Evolutionary conservation across 306 rosid genomes (phyloP), one percentile per base, ranked within the genome.

Genomic region (Adenanthera pavonina): DNA sequence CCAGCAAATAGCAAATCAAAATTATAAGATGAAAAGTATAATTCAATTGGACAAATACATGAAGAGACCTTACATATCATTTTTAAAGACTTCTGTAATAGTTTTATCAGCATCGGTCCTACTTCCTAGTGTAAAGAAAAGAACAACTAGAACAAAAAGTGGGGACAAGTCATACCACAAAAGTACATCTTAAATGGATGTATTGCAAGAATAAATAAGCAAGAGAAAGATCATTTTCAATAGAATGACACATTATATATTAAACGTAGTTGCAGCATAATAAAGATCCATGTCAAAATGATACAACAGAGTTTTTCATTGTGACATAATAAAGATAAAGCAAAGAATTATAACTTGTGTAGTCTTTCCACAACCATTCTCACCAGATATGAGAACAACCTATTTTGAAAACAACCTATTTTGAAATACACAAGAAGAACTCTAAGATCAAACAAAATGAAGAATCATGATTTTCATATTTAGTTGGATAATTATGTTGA

Each of bases 351-450:
- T 86, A 88, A 96, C 99, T 98, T 96, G 98, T 5, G 98, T 93
- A 76, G 99, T 96, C 92, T 96, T 93, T 87, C 98, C 99, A 78
- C 99, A 96, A 49, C 98, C 99, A 80, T 98, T 96, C 90, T 93
- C 94, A 44, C 98, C 98, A 89, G 90, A 85, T 84, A 96, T 68
- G 80, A 96, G 94, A 86, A 96, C 92, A 0, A 93, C 99, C 99
- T 96, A 94, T 84, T 84, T 87, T 52, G 66, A 87, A 79, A 49
- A 96, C 92, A 0, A 93, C 99, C 99, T 96, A 94, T 84, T 84
- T 87, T 52, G 66, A 87, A 79, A 49, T 61, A 60, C 51, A 75
- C 66, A 72, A 61, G 81, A 80, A 52, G 84, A 83, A 74, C 61
- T 78, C 69, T 68, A 66, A 87, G 86, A 56, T 67, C 74, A 40